These are phyloP conservation scores for Triangularia verruculosa DNA, from an alignment of 2,329 filamentous ascomycete genomes.

Conservation along the genomic window DNA sequence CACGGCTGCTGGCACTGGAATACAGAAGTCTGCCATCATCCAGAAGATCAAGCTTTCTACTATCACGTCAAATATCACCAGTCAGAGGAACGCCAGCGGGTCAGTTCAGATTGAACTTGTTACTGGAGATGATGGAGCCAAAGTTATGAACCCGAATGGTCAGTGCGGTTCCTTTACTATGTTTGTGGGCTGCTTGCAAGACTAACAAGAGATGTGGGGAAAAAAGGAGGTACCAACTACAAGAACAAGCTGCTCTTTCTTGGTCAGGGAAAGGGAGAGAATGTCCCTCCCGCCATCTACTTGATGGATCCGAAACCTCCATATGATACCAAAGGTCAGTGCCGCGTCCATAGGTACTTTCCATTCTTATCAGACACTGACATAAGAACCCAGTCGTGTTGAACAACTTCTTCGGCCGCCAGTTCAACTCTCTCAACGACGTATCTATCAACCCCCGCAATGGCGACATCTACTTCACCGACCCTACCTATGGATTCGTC, in stretches of 20 bases:
- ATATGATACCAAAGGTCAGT: constrained; percentile 48
- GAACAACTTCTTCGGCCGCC: constrained; percentile 58
- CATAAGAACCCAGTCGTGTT: constrained; percentile 42
- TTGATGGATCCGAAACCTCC: constrained; percentile 45
- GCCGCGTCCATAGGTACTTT: too few relatives aligned
- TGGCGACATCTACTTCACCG: constrained; percentile 63
- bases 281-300: constrained; percentile 39
- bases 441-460: constrained; percentile 51
- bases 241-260: constrained; percentile 48
- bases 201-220: background rate
- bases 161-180: background rate
- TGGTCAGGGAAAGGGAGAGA: constrained; percentile 48
- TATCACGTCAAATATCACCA: constrained; percentile 38
- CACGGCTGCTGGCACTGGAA: constrained; percentile 45
- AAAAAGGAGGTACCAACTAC: constrained; percentile 49
- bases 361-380: background rate
- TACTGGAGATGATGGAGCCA: constrained; percentile 35
- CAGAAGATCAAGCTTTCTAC: constrained; percentile 48
- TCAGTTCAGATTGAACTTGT: constrained; percentile 44
- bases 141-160: constrained; percentile 52
- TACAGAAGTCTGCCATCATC: constrained; percentile 50
- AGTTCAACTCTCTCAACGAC: constrained; percentile 61
- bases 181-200: background rate
- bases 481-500: constrained; percentile 57
- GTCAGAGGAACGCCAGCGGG: constrained; percentile 37